Evolutionary conservation across 768 basidiomycete species (phyloP).

Genomic region (Trametes sanguinea): DNA sequence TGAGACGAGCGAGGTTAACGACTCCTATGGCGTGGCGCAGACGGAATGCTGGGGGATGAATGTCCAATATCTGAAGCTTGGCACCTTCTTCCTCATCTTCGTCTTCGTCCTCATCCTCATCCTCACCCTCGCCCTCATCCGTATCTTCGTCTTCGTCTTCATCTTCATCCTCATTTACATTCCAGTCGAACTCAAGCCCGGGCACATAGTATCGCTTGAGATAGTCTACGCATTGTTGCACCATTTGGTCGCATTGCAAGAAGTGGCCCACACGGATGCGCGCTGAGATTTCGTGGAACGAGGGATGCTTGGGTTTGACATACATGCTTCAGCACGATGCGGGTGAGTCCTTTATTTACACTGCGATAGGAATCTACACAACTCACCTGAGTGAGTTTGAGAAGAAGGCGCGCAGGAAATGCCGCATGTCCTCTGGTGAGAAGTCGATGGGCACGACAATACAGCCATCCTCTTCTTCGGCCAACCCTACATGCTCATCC

Average conservation of each 20-base stretch:
- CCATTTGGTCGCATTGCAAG: slow-evolving; percentile 1
- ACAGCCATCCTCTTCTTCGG: not conserved
- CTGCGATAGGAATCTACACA: not conserved
- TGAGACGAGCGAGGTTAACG: slow-evolving; percentile 15
- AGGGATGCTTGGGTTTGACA: not conserved
- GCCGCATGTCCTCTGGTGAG: not conserved
- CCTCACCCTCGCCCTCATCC: too few species aligned
- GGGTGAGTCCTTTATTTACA: too few species aligned
- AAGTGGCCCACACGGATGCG: slow-evolving; percentile 11
- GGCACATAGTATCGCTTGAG: slow-evolving; percentile 1
- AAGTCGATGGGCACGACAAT: not conserved
- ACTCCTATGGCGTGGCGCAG: not conserved
- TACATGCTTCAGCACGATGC: not conserved
- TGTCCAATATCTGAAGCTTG: not conserved
- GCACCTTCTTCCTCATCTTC: not conserved
- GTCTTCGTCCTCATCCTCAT: not conserved
- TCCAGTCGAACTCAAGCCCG: not conserved
- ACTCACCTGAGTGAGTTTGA: not conserved
- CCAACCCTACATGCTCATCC: too few species aligned
- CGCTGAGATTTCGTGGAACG: slow-evolving; percentile 1
- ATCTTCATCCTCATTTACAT: too few species aligned
- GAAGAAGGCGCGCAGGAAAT: not conserved
- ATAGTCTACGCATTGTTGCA: not conserved
- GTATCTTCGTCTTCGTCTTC: too few species aligned
- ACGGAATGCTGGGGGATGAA: not conserved